Base-by-base conservation (phyloP, 495 filamentous ascomycete species). In the Filosporella fistucella region DNA sequence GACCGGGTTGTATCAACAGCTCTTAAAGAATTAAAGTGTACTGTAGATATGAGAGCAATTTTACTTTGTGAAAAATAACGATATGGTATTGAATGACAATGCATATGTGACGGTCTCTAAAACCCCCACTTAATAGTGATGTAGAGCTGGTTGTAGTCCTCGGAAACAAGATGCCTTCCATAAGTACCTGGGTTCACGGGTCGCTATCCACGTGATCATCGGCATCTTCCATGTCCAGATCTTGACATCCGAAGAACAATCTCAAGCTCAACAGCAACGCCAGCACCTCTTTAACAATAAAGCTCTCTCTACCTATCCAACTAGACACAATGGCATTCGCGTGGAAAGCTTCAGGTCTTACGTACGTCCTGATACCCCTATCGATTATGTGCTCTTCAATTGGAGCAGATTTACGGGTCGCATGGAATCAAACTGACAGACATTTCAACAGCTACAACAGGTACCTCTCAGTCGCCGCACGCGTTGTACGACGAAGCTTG, bases 271-370 rank as follows among this genome's bases (percentile, higher is more conserved):
- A 46, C 56, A 42, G 28, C 40, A 26, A 26, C 48, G 38, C 41
- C 21, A 55, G n/a, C 52, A 63, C n/a, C n/a, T n/a, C n/a, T n/a
- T n/a, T n/a, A n/a, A n/a, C n/a, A n/a, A n/a, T n/a, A n/a, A n/a
- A n/a, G n/a, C n/a, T n/a, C n/a, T 87, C 81, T 75, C 45, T 41
- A 61, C 40, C 32, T 20, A 8, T 37, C 23, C 51, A 50, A 57
- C 51, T 63, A 67, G 8, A 81, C 84, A 89, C 81, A 76, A 98
- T 98, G 93, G 80, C 88, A 68, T 91, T 89, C 72, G 88, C 90
- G 64, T 99, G 94, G 94, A 97, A 96, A 86, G 80, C 90, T 62
- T 85, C 93, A 64, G 93, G 94, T 74, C 75, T 97, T 61, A 95
- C 85, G 94, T 97, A 84, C 40, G 52, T 54, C 12, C 18, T 20